phyloP scores from a whole-genome alignment of 2,329 filamentous ascomycete genomes.

The Trichoderma semiorbis region DNA sequence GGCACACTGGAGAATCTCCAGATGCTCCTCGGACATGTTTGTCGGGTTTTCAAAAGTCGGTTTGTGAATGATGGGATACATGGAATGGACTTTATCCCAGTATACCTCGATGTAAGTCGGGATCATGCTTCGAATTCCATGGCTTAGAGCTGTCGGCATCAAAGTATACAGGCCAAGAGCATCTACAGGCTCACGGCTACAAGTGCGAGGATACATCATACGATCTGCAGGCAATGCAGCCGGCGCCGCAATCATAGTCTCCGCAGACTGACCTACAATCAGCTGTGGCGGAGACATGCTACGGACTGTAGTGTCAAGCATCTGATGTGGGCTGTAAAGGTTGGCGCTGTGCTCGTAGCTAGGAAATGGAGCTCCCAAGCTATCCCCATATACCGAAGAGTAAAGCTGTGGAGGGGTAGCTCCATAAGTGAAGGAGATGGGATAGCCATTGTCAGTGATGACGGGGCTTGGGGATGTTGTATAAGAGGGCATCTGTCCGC shows the following conservation, averaged over 20 bases:
- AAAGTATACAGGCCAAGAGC: slow-evolving; percentile 35
- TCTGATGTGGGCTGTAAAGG: slow-evolving; percentile 36
- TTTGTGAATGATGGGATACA: slow-evolving; percentile 51
- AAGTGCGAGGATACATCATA: slow-evolving; percentile 34
- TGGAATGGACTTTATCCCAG: slow-evolving; percentile 49
- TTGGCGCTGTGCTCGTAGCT: slow-evolving; percentile 36
- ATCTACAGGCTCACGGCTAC: slow-evolving; percentile 41
- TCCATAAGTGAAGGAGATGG: slow-evolving; percentile 31
- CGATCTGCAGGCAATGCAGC: slow-evolving; percentile 36
- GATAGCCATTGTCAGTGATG: slow-evolving; percentile 24
- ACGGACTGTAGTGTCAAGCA: slow-evolving; percentile 44
- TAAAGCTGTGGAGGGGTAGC: slow-evolving; percentile 33
- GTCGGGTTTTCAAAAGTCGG: slow-evolving; percentile 40
- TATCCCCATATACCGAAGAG: slow-evolving; percentile 32
- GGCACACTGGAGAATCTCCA: slow-evolving; percentile 47
- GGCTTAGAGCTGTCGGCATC: slow-evolving; percentile 35
- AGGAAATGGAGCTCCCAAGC: slow-evolving; percentile 31
- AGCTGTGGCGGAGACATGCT: slow-evolving; percentile 48
- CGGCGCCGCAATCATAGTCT: slow-evolving; percentile 47
- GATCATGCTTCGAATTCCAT: slow-evolving; percentile 41
- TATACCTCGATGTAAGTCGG: slow-evolving; percentile 51
- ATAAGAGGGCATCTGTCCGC: slow-evolving; percentile 29
- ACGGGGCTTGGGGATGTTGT: slow-evolving; percentile 23
- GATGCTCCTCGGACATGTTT: slow-evolving; percentile 31
- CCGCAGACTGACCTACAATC: slow-evolving; percentile 45